Evolutionary conservation across 1,284 basidiomycete genomes (phyloP), one percentile per base, ranked within the genome.

Genomic region (Ustilago hordei): DNA sequence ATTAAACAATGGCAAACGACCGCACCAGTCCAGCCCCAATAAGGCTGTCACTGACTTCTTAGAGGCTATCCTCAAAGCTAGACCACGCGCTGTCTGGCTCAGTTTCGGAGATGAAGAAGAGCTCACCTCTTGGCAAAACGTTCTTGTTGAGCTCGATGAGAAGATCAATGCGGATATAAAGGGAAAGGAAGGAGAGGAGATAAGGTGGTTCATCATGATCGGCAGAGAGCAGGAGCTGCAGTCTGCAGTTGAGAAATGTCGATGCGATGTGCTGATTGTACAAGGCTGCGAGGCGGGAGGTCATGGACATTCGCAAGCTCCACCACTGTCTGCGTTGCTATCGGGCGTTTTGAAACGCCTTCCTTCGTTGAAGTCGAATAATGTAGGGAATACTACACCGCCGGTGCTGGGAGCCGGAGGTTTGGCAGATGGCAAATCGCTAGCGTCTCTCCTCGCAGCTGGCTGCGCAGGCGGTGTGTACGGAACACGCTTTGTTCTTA

Each of bases 401-500:
- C 64, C 69, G 1, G 43, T 86, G 9, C 60, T 86, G 1, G 81
- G 71, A 3, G 84, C 84, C 0, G 84, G 84, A 56, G 84, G 84
- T 3, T 67, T 85, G 0, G 62, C 75, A 3, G 73, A 75, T 19
- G 84, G 84, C 4, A 35, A 52, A 2, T 71, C 72, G 8, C 69
- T 84, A 4, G 82, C 81, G 2, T 55, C 80, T 11, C 52, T 81
- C 4, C 78, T 86, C 11, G 63, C 72, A 2, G 68, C 75, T 8
- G 84, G 84, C 17, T 84, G 83, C 23, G 73, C 78, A n/a, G 84
- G 83, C 31, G 81, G 64, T 1, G 83, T 83, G 9, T 78, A 78
- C 11, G 84, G 84, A 17, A 86, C 84, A 8, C 75, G 84, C 23
- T 81, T 84, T 55, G 70, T 86, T 15, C 61, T 84, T 8, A 83